A percentile compares a stretch with the other conserved stretches of the same genome.
Evolutionary conservation across 2,329 filamentous ascomycete species (phyloP).

Genomic region (Cladosporium sp.): DNA sequence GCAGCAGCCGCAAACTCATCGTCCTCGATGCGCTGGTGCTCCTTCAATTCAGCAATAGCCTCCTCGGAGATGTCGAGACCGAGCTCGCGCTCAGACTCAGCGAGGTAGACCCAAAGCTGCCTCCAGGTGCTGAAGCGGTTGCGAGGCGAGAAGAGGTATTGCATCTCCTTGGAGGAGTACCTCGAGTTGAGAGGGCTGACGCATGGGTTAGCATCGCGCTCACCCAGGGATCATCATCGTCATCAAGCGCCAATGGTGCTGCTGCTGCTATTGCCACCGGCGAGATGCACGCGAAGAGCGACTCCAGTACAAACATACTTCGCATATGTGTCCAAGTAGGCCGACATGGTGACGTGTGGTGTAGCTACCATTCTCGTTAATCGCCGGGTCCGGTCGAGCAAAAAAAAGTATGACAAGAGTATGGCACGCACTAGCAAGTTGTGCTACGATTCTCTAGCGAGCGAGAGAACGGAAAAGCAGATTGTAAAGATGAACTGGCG

Average conservation of each 20-base stretch:
- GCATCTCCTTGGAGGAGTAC: constrained; percentile 73
- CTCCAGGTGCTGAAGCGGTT: constrained; percentile 76
- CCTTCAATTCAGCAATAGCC: constrained; percentile 45
- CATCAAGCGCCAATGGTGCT: neutral
- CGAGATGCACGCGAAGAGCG: neutral
- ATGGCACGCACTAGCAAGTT: neutral
- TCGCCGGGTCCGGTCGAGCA: neutral
- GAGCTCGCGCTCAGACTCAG: constrained; percentile 75
- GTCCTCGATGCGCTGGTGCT: constrained; percentile 42
- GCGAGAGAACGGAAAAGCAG: neutral
- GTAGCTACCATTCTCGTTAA: constrained; percentile 12
- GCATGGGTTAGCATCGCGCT: constrained; percentile 36
- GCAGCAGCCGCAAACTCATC: constrained; percentile 46
- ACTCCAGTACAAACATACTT: constrained; percentile 23
- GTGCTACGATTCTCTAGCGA: constrained; percentile 6
- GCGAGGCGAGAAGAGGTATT: constrained; percentile 72
- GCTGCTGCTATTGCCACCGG: neutral
- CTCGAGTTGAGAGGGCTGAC: constrained; percentile 67
- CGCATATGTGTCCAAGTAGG: constrained; percentile 28
- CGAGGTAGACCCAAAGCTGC: constrained; percentile 79
- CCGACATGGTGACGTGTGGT: constrained; percentile 21
- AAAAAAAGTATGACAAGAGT: constrained; percentile 1
- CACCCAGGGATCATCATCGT: neutral
- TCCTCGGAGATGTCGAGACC: constrained; percentile 72
- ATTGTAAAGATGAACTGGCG: neutral